Conservation (phyloP, 2,329 filamentous ascomycete genomes). For the Colletotrichum sojae region DNA sequence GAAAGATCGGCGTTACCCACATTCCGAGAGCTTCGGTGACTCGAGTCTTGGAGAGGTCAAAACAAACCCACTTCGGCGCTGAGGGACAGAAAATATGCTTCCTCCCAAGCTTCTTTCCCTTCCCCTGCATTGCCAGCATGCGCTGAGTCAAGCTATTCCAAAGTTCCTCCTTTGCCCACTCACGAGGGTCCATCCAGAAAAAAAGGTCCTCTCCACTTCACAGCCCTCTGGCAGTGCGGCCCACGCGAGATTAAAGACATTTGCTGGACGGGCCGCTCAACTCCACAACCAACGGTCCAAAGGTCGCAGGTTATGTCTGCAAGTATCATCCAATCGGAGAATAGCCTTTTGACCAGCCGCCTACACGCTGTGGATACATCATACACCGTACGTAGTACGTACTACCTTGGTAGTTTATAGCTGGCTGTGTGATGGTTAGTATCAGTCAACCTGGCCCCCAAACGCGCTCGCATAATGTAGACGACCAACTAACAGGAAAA, state of each 20-base stretch:
- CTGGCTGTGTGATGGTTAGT: too few species aligned
- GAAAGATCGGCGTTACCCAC: constrained; percentile 5
- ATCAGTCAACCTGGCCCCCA: too few species aligned
- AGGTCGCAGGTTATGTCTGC: not conserved
- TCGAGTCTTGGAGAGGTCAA: constrained; percentile 5
- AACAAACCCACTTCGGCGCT: constrained; percentile 10
- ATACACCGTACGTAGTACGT: too few species aligned
- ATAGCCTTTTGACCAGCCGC: not conserved
- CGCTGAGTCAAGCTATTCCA: not conserved
- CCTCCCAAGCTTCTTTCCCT: constrained; percentile 14
- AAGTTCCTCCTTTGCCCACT: not conserved
- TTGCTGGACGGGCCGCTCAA: not conserved
- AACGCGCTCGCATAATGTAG: too few species aligned
- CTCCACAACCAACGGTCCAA: not conserved
- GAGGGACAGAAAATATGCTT: constrained; percentile 3
- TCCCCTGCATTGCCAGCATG: not conserved
- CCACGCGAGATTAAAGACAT: constrained; percentile 10
- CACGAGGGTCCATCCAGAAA: not conserved
- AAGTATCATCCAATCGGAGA: constrained; percentile 21
- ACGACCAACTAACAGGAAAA: too few species aligned
- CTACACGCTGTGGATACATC: constrained; percentile 3
- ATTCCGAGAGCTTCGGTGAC: not conserved
- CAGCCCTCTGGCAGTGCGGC: not conserved
- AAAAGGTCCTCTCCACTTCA: not conserved
- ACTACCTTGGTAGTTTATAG: too few species aligned